Base-by-base conservation (phyloP, 768 basidiomycete genomes). In the Rhodosporidiobolus odoratus region DNA sequence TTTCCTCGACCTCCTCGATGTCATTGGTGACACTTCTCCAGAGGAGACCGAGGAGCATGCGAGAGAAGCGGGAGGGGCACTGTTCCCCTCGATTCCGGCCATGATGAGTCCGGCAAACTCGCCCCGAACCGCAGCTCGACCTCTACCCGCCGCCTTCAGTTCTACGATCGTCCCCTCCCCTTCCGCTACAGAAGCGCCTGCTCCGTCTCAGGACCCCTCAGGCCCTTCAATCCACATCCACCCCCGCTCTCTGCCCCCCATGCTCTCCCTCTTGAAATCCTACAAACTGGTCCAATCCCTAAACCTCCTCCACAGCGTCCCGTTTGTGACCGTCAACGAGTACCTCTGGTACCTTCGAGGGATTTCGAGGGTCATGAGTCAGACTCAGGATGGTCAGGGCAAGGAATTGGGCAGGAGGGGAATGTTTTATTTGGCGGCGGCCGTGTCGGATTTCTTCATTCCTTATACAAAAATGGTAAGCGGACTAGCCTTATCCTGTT, bases 361-460 rank as follows among this genome's bases (percentile, higher is more conserved):
- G 1, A 85, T 98, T 79, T 85, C 85, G 15, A 79, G 84, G 0
- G 71, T 77, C 9, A 77, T 78, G 77, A 62, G 75, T 2, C 59
- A 66, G 50, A 62, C 75, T 12, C 66, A 37, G 65, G 74, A 70
- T 45, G 35, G 25, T 4, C 27, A 71, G 45, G 71, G 69, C 0
- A 35, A 63, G 8, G 66, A 63, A 35, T 78, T 94, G 15, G 85
- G 89, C 3, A 80, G 89, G 62, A 84, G 83, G 58, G 88, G 89
- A 7, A 85, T 99, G 87, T 99, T 92, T 81, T 99, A 98, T 78
- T 88, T 99, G 60, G 96, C 96, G 32, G 94, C 95, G 0, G 96
- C 96, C 8, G 96, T 98, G 58, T 93, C 91, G 80, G 96, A 99
- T 80, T 99, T 99, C 79, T 99, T 95, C 84, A 82, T 99, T 40